A percentile compares a stretch with the other conserved stretches of the same genome.
phyloP scores from a whole-genome alignment of 2,329 filamentous ascomycete species.

The Boeremia lycopersici region DNA sequence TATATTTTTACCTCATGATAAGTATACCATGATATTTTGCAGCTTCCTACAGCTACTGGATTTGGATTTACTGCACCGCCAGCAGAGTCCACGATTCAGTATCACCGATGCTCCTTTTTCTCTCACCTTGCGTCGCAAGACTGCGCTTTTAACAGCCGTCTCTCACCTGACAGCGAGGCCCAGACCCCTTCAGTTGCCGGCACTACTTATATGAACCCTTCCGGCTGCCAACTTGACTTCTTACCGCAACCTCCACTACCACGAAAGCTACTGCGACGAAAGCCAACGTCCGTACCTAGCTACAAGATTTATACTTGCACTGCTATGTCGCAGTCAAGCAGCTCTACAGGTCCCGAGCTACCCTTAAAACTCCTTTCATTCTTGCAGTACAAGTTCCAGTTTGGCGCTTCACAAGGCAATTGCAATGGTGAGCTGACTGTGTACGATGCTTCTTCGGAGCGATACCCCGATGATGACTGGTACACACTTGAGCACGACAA shows the following conservation, averaged over 20 bases:
- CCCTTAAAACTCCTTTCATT: background rate
- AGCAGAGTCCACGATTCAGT: too few species aligned
- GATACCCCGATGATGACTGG: constrained; percentile 9
- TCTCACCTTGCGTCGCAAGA: background rate
- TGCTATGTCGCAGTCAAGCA: too few species aligned
- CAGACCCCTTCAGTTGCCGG: background rate
- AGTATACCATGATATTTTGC: too few species aligned
- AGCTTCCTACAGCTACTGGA: too few species aligned
- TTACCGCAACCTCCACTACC: background rate
- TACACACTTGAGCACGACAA: constrained; percentile 7
- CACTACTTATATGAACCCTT: background rate
- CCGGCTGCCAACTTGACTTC: background rate
- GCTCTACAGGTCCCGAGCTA: background rate
- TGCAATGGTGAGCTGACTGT: background rate
- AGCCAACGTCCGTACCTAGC: background rate
- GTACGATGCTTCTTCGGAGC: background rate
- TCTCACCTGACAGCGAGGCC: background rate
- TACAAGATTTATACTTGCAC: too few species aligned
- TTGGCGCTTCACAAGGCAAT: too few species aligned
- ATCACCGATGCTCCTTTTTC: background rate
- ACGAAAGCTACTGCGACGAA: background rate
- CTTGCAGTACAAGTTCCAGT: background rate
- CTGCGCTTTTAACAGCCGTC: background rate
- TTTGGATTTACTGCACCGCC: too few species aligned
- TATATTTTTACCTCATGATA: too few species aligned